Evolutionary conservation across 805 yeast species (phyloP).

Genomic region (Candida jianshihensis): DNA sequence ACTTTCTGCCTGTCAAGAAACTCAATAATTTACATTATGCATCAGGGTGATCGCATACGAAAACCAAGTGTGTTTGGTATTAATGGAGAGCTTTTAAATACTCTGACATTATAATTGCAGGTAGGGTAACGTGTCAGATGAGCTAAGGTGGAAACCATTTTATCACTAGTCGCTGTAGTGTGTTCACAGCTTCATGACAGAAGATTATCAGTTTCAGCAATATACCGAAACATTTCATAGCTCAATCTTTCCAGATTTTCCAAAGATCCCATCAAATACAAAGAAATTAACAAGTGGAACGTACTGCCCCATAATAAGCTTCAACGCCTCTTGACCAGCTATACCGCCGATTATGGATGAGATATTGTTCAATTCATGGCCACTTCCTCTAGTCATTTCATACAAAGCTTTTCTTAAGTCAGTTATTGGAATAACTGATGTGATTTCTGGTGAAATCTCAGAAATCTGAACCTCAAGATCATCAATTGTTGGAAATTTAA

Average conservation of each 20-base stretch:
- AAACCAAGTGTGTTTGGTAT: too few species aligned
- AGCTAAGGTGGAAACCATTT: too few species aligned
- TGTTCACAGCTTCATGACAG: too few species aligned
- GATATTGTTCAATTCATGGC: conserved; percentile 47
- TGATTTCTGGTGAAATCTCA: conserved; percentile 1
- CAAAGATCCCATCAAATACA: conserved; percentile 65
- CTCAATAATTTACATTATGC: too few species aligned
- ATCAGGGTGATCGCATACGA: too few species aligned
- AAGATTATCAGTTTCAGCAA: neutral
- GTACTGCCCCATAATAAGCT: conserved; percentile 72
- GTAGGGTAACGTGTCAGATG: too few species aligned
- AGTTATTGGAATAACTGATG: conserved; percentile 18
- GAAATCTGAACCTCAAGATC: neutral
- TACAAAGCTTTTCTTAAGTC: conserved; percentile 31
- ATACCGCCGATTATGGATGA: conserved; percentile 77
- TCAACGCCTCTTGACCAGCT: conserved; percentile 77
- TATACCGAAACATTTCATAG: too few species aligned
- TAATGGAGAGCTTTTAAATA: too few species aligned
- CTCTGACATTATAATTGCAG: too few species aligned
- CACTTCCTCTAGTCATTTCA: conserved; percentile 35
- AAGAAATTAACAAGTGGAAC: conserved; percentile 66
- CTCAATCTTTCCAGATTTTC: conserved; percentile 31
- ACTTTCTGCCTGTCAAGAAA: too few species aligned
- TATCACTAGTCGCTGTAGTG: too few species aligned
- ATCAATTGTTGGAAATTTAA: conserved; percentile 1